phyloP scores from a whole-genome alignment of 2,329 filamentous ascomycete genomes.

The Cercospora janseana region DNA sequence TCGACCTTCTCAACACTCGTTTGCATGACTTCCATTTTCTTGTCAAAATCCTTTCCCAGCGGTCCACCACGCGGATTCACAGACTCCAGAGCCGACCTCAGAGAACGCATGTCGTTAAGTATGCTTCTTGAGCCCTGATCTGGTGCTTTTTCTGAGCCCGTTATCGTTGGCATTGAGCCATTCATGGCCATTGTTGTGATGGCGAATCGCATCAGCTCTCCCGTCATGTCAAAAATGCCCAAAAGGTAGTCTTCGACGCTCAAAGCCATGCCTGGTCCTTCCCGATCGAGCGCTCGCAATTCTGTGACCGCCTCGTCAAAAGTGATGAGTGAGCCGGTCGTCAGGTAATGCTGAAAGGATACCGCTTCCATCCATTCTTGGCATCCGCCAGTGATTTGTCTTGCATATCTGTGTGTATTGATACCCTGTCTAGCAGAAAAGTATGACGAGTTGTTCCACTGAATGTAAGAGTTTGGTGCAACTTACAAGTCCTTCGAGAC shows the following conservation, averaged over 20 bases:
- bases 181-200: conserved; percentile 81
- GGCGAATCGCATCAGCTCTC: conserved; percentile 95
- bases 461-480: too few species aligned
- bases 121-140: conserved; percentile 55
- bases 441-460: neutral
- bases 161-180: conserved; percentile 53
- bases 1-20: conserved; percentile 93
- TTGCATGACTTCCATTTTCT: conserved; percentile 84
- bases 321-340: conserved; percentile 70
- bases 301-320: conserved; percentile 56
- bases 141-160: conserved; percentile 33
- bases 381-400: conserved; percentile 72
- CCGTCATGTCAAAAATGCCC: conserved; percentile 88
- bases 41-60: conserved; percentile 63
- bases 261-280: conserved; percentile 57
- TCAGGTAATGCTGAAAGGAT: conserved; percentile 84
- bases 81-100: conserved; percentile 74
- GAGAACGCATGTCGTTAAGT: conserved; percentile 73
- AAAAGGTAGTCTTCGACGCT: conserved; percentile 84
- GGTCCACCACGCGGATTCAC: conserved; percentile 58
- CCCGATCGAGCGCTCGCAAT: conserved; percentile 40
- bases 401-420: conserved; percentile 78
- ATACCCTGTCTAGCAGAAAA: conserved; percentile 54
- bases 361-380: conserved; percentile 95
- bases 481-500: conserved; percentile 65